A percentile compares a stretch with the other conserved stretches of the same genome.
phyloP scores from a whole-genome alignment of 2,329 filamentous ascomycete species.

The Colletotrichum karsti region DNA sequence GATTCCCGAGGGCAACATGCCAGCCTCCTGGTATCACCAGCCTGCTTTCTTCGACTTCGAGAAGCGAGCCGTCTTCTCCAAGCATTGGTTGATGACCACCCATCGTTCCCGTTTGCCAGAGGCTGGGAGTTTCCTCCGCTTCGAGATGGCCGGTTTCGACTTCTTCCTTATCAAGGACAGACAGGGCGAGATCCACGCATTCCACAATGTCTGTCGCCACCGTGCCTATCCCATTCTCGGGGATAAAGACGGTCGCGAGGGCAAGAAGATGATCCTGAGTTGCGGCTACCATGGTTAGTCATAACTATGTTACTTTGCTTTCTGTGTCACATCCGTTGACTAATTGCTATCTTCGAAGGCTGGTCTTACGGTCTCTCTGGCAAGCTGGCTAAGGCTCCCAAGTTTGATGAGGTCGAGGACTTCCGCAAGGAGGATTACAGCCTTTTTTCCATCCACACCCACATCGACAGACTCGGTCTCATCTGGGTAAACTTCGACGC shows the following conservation, averaged over 20 bases:
- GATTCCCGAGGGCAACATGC: slow-evolving; percentile 27
- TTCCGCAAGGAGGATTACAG: slow-evolving; percentile 49
- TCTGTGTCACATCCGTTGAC: too few relatives aligned
- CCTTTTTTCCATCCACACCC: slow-evolving; percentile 54
- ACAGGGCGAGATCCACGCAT: slow-evolving; percentile 22
- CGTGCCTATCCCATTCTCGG: slow-evolving; percentile 27
- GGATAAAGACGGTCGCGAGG: slow-evolving; percentile 28
- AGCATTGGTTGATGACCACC: slow-evolving; percentile 39
- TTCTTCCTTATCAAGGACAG: slow-evolving; percentile 31
- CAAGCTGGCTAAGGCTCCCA: slow-evolving; percentile 51
- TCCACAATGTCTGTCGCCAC: slow-evolving; percentile 31
- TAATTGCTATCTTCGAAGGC: slow-evolving; percentile 34
- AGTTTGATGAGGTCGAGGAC: slow-evolving; percentile 46
- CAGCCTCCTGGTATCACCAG: slow-evolving; percentile 31
- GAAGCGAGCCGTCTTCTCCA: slow-evolving; percentile 46
- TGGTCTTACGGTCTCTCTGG: slow-evolving; percentile 55
- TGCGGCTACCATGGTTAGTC: neutral
- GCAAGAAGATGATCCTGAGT: neutral
- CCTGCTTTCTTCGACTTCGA: slow-evolving; percentile 48
- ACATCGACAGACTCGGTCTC: slow-evolving; percentile 53
- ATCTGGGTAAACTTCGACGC: slow-evolving; percentile 59
- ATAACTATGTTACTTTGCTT: too few relatives aligned
- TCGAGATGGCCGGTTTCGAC: slow-evolving; percentile 29
- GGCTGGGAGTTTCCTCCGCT: slow-evolving; percentile 20
- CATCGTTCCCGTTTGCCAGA: slow-evolving; percentile 30